A percentile compares a stretch with the other conserved stretches of the same genome.
Evolutionary conservation across 2,329 filamentous ascomycete species (phyloP).

Genomic region (Trichoderma breve): DNA sequence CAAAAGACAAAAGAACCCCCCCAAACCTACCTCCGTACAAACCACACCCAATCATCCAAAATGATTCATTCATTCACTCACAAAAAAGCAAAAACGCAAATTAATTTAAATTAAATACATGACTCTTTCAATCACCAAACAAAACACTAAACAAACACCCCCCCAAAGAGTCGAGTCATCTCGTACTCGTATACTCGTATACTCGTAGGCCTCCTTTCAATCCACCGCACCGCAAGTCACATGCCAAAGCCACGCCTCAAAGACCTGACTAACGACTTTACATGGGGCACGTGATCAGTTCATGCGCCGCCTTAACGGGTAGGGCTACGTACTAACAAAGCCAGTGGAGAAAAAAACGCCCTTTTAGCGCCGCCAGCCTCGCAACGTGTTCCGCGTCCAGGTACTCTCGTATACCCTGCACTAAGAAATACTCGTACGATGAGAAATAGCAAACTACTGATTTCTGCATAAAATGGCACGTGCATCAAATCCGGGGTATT

Average conservation of each 20-base stretch:
- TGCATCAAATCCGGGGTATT: neutral
- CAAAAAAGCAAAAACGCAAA: neutral
- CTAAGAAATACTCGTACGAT: neutral
- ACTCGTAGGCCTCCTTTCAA: neutral
- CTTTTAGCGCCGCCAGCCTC: neutral
- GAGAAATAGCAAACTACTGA: neutral
- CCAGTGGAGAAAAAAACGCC: neutral
- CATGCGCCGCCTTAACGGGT: neutral
- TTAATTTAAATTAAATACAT: neutral
- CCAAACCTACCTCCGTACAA: neutral
- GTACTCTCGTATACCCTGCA: neutral
- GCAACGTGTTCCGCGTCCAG: neutral
- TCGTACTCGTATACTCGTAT: neutral
- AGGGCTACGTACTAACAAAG: neutral
- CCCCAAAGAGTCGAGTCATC: neutral
- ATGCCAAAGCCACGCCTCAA: neutral
- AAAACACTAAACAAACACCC: neutral
- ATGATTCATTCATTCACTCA: neutral
- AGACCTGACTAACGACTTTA: neutral
- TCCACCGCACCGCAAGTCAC: neutral
- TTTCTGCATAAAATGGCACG: neutral
- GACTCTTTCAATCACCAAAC: neutral
- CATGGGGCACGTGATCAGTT: neutral
- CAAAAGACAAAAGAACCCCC: neutral
- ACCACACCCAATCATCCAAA: neutral